A percentile compares a stretch with the other conserved stretches of the same genome.
phyloP scores from a whole-genome alignment of 2,329 filamentous ascomycete species.

The Aspergillus sp. region DNA sequence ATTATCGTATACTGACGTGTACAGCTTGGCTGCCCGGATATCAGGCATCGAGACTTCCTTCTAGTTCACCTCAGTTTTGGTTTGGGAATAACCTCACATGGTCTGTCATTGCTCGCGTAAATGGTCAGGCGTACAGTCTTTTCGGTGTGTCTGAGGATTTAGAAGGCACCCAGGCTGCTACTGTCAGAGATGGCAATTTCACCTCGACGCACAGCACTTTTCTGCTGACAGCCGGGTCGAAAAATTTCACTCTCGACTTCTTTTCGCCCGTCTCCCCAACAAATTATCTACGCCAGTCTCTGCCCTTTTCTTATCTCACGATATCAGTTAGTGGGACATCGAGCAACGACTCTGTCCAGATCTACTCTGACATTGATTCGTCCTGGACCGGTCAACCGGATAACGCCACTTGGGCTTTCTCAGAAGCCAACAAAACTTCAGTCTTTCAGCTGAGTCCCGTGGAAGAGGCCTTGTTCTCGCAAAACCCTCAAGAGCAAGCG shows the following conservation, averaged over 20 bases:
- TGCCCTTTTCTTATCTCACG: conserved; percentile 46
- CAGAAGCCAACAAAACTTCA: conserved; percentile 27
- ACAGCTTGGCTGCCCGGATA: conserved; percentile 44
- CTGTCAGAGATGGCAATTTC: conserved; percentile 34
- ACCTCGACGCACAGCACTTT: conserved; percentile 45
- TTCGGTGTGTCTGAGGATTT: conserved; percentile 38
- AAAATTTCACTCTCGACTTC: conserved; percentile 42
- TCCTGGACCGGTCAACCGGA: conserved; percentile 40
- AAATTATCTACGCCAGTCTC: conserved; percentile 43
- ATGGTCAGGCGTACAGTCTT: conserved; percentile 40
- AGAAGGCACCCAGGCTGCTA: conserved; percentile 29
- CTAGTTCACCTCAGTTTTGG: conserved; percentile 43
- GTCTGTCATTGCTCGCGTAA: conserved; percentile 43
- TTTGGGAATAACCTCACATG: conserved; percentile 39
- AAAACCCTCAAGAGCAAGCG: conserved; percentile 36
- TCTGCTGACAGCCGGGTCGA: conserved; percentile 36
- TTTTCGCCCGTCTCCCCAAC: conserved; percentile 45
- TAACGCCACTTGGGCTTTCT: conserved; percentile 26
- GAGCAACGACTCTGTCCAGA: conserved; percentile 33
- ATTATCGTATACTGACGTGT: background rate
- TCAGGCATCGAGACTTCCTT: conserved; percentile 34
- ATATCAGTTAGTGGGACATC: conserved; percentile 30
- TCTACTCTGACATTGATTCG: conserved; percentile 45
- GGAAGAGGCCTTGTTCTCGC: conserved; percentile 31
- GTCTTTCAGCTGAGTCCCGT: conserved; percentile 34